phyloP scores from a whole-genome alignment of 345 rosid species.

The Eucalyptus tenuipes region DNA sequence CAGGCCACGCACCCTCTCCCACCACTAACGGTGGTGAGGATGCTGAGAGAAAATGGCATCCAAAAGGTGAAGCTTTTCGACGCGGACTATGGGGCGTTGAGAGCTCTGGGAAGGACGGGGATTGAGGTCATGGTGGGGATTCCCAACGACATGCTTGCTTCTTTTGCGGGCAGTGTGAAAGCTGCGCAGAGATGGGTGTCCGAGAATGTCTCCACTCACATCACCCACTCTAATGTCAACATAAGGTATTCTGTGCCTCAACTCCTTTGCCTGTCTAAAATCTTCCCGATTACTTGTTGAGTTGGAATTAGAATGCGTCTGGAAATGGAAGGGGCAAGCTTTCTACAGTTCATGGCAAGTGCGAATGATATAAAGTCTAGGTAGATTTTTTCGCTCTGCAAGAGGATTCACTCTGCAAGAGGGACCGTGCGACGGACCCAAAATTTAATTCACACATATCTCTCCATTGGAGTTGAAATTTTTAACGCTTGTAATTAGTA shows the following conservation, averaged over 20 bases:
- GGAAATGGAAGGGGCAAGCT: not conserved
- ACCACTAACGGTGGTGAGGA: slow-evolving; percentile 57
- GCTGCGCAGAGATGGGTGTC: slow-evolving; percentile 95
- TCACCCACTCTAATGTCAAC: slow-evolving; percentile 40
- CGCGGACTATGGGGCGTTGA: slow-evolving; percentile 59
- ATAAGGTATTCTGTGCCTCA: slow-evolving; percentile 44
- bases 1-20: slow-evolving; percentile 71
- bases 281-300: not conserved
- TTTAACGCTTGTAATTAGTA: not conserved
- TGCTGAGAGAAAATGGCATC: slow-evolving; percentile 60
- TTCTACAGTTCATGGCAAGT: not conserved
- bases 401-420: not conserved
- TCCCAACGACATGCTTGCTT: slow-evolving; percentile 79
- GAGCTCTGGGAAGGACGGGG: slow-evolving; percentile 55
- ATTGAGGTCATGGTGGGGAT: slow-evolving; percentile 98
- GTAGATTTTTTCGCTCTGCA: not conserved
- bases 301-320: not conserved
- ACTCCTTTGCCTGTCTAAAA: not conserved
- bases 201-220: slow-evolving; percentile 63
- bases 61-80: slow-evolving; percentile 92
- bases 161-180: slow-evolving; percentile 53
- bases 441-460: not conserved
- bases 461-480: not conserved
- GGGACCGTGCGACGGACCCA: not conserved
- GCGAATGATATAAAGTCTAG: not conserved